These are phyloP conservation scores for Linum lewisii DNA, from an alignment of 345 rosid genomes.

Conservation along the genomic window DNA sequence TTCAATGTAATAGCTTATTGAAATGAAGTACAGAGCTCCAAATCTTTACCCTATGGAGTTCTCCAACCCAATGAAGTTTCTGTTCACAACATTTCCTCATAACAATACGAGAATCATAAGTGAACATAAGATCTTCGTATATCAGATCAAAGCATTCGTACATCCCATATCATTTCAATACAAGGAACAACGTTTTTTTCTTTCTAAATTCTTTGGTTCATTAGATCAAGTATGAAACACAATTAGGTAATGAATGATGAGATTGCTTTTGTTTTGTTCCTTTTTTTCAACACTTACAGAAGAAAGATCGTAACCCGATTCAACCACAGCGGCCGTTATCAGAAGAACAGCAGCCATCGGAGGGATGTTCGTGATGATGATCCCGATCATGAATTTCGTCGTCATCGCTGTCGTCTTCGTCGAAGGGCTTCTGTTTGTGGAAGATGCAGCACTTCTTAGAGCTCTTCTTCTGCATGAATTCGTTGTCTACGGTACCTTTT, in stretches of 20 bases:
- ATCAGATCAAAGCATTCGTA: neutral
- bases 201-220: neutral
- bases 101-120: neutral
- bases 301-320: neutral
- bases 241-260: too few species aligned
- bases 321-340: neutral
- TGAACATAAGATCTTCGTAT: neutral
- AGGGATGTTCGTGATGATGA: conserved; percentile 16
- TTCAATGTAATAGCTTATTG: neutral
- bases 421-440: conserved; percentile 88
- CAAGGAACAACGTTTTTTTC: neutral
- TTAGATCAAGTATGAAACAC: neutral
- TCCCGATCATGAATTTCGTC: conserved; percentile 29
- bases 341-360: conserved; percentile 17
- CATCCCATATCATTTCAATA: neutral
- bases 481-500: conserved; percentile 91
- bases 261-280: too few species aligned
- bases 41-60: neutral
- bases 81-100: neutral
- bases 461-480: conserved; percentile 90
- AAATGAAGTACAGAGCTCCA: neutral
- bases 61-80: neutral
- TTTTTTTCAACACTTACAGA: neutral
- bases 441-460: conserved; percentile 97
- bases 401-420: conserved; percentile 80